Conservation (phyloP, 2,329 filamentous ascomycete species). For the Elsinoe australis region DNA sequence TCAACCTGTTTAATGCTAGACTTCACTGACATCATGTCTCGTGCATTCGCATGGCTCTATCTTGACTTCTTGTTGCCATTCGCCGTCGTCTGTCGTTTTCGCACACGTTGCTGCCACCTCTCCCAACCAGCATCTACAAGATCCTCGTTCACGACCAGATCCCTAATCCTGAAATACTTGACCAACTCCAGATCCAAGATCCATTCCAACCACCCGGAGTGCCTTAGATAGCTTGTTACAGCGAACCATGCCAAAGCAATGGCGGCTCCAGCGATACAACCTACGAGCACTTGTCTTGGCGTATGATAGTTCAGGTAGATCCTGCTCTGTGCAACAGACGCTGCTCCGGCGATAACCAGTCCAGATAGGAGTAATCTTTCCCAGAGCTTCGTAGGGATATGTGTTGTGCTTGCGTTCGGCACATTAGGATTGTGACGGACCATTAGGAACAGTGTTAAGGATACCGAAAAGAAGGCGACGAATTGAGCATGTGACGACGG, state of each 20-base stretch:
- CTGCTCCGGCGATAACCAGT: constrained; percentile 35
- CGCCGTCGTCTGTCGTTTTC: constrained; percentile 24
- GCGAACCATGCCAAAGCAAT: constrained; percentile 75
- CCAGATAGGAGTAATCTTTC: constrained; percentile 52
- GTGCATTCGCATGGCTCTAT: constrained; percentile 3
- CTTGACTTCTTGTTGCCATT: constrained; percentile 21
- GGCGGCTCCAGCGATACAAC: constrained; percentile 59
- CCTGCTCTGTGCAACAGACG: constrained; percentile 64
- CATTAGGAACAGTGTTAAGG: constrained; percentile 74
- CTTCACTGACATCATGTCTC: not conserved
- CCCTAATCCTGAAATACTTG: constrained; percentile 64
- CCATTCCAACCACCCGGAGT: constrained; percentile 64
- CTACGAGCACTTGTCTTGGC: constrained; percentile 74
- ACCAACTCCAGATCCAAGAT: constrained; percentile 58
- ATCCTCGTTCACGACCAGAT: constrained; percentile 82
- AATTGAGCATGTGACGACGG: constrained; percentile 93
- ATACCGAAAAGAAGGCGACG: constrained; percentile 82
- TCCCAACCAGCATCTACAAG: constrained; percentile 88
- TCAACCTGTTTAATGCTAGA: no score
- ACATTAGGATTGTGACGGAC: constrained; percentile 60
- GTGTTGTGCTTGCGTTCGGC: constrained; percentile 37
- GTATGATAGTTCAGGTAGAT: constrained; percentile 94
- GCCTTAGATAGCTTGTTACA: constrained; percentile 58
- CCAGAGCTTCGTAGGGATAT: constrained; percentile 51
- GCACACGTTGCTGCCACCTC: constrained; percentile 62